Evolutionary conservation across 176 grass and related monocot genomes (phyloP), one percentile per base, ranked within the genome.

Genomic region (Zoysia pacifica): DNA sequence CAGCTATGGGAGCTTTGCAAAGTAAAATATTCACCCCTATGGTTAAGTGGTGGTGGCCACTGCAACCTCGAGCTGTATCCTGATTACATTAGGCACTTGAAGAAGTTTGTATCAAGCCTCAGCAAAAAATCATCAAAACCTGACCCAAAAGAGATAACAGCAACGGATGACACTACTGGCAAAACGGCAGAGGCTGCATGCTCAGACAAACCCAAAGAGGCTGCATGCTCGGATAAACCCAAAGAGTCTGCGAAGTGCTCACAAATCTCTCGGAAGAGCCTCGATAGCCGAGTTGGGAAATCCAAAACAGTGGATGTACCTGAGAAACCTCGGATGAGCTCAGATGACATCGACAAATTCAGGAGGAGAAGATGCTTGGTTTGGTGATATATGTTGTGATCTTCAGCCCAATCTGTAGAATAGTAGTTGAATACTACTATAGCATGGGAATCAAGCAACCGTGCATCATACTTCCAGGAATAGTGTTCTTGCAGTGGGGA

Each of bases 1-100:
- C 93, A 96, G 76, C 86, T 99, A 35, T 94, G 93, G 82, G 97
- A 96, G 62, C 97, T 96, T 84, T 93, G 97, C 84, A 93, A 96
- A 73, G 88, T 93, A 67, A 99, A 99, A 77, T 95, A 96, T 81
- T 86, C 86, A 40, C 93, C 97, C 49, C 79, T 99, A 44, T 99
- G 97, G 97, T 67, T 99, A 76, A 88, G 56, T 56, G 93, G 97
- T 56, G 97, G 97, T 4, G 97, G 97, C 9, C 97, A 99, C 86
- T 99, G 97, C 85, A 96, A 99, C 74, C 93, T 99, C 20, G 93
- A 99, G 77, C 49, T 96, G 40, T 96, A 93, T 73, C 97, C 97
- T 64, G 97, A 99, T 47, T 99, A 93, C 52, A 86, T 96, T 47
- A 82, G 87, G 45, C 97, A 99, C 74, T 81, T 94, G 38, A 94